Evolutionary conservation across 257 asterid species (phyloP), one percentile per base, ranked within the genome.

Genomic region (Penstemon barbatus): DNA sequence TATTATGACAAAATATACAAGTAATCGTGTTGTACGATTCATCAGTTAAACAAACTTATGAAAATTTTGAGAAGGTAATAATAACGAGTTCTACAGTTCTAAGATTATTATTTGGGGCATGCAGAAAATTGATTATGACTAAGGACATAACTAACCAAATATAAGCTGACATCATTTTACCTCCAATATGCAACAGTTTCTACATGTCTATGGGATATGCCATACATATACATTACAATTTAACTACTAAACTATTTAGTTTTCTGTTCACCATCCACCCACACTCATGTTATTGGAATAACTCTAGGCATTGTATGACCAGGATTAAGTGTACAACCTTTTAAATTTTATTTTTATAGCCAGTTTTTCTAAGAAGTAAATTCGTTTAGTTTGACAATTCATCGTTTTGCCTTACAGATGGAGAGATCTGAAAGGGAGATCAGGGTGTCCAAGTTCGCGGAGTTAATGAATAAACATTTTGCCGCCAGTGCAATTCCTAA

Each of bases 391-490:
- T 57, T 57, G 0, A 40, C 59, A 48, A 4, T 46, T 61, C 19
- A 18, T 49, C 1, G 5, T 71, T 70, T 57, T 56, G 11, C 63
- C 46, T 61, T 49, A 77, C 83, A 84, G 89, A 81, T 84, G 89
- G 89, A 84, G 69, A 81, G 69, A 68, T 84, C 75, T 66, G 89
- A 84, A 81, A 83, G 83, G 78, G 90, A 88, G 63, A 82, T 88
- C 65, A 80, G 87, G 80, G 84, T 80, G 78, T 75, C 90, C 65
- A 85, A 81, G 78, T 85, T 85, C 55, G 80, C 88, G 8, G 95
- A 88, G 84, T 74, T 85, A 68, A 83, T 79, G 83, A 85, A 88
- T 79, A 88, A 84, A 73, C 96, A 88, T 78, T 88, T 88, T 76
- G 93, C 92, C 18, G 92, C 90, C 40, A 86, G 84, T 70, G 83